Conservation (phyloP, 805 yeast species). For the Suhomyces prunicola region DNA sequence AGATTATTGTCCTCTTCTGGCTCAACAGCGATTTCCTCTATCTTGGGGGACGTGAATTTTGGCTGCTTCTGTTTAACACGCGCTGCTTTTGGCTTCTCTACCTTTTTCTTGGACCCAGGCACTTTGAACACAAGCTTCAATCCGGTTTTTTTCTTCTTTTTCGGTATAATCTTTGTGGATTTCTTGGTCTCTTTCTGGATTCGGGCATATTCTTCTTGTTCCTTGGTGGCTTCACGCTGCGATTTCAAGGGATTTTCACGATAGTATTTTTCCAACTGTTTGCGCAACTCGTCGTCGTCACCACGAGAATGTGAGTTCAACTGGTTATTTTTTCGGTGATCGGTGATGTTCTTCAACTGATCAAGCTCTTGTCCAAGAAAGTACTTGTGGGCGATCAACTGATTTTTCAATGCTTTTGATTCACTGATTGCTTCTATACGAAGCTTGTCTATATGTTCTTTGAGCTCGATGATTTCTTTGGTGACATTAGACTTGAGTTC, state of each 20-base stretch:
- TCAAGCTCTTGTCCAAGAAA: slow-evolving; percentile 23
- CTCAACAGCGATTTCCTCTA: not conserved
- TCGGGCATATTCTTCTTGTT: slow-evolving; percentile 17
- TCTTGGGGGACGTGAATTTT: not conserved
- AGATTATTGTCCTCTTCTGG: slow-evolving; percentile 9
- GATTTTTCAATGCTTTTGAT: slow-evolving; percentile 26
- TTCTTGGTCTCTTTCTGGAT: slow-evolving; percentile 39
- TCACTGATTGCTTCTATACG: slow-evolving; percentile 25
- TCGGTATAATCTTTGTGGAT: slow-evolving; percentile 19
- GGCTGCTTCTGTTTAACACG: not conserved
- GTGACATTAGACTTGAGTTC: not conserved
- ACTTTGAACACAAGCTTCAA: slow-evolving; percentile 9
- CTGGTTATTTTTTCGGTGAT: not conserved
- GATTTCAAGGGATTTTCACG: slow-evolving; percentile 32
- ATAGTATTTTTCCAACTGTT: slow-evolving; percentile 34
- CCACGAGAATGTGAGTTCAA: not conserved
- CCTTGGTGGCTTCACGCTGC: slow-evolving; percentile 37
- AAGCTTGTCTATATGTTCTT: slow-evolving; percentile 9
- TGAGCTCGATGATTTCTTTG: slow-evolving; percentile 7
- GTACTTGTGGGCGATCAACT: slow-evolving; percentile 27
- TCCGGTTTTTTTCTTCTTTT: slow-evolving; percentile 3
- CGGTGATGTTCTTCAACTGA: slow-evolving; percentile 13
- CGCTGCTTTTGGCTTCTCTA: not conserved
- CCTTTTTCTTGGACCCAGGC: slow-evolving; percentile 2
- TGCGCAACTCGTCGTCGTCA: slow-evolving; percentile 20